phyloP scores from a whole-genome alignment of 2,329 filamentous ascomycete genomes.

The Immersiporthe knoxdaviesiana region DNA sequence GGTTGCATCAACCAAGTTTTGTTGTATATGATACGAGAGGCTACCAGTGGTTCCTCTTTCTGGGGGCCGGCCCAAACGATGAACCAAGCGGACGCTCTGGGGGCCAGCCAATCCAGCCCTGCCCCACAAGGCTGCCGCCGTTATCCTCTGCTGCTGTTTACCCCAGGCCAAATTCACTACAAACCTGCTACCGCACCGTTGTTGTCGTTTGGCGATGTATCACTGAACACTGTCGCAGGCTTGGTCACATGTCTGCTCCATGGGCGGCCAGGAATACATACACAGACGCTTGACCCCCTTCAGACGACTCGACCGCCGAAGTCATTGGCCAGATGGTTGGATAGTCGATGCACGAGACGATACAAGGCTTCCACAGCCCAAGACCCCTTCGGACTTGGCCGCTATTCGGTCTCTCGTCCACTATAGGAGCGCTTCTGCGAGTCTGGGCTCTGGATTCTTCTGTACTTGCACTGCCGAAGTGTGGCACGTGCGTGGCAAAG shows the following conservation, averaged over 20 bases:
- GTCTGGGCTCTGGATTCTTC: background rate
- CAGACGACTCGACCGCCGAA: slow-evolving; percentile 4
- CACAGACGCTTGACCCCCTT: background rate
- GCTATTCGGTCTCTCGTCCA: background rate
- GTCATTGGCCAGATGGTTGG: background rate
- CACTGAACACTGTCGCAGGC: background rate
- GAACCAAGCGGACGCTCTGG: background rate
- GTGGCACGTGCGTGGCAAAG: background rate
- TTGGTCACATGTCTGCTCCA: background rate
- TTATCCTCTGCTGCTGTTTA: background rate
- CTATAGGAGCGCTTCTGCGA: slow-evolving; percentile 7
- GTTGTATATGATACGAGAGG: background rate
- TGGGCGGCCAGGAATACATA: background rate
- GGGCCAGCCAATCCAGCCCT: too few relatives aligned
- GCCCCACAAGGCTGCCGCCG: slow-evolving; percentile 6
- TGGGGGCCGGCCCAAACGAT: background rate
- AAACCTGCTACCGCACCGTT: background rate
- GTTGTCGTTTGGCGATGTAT: background rate
- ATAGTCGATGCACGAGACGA: slow-evolving; percentile 30
- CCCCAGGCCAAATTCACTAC: background rate
- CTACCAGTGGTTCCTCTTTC: background rate
- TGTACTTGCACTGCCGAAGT: slow-evolving; percentile 15
- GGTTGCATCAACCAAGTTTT: background rate
- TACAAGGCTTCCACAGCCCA: background rate
- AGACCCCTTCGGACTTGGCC: background rate